Evolutionary conservation across 306 rosid species (phyloP).

Genomic region (Prunus campanulata): DNA sequence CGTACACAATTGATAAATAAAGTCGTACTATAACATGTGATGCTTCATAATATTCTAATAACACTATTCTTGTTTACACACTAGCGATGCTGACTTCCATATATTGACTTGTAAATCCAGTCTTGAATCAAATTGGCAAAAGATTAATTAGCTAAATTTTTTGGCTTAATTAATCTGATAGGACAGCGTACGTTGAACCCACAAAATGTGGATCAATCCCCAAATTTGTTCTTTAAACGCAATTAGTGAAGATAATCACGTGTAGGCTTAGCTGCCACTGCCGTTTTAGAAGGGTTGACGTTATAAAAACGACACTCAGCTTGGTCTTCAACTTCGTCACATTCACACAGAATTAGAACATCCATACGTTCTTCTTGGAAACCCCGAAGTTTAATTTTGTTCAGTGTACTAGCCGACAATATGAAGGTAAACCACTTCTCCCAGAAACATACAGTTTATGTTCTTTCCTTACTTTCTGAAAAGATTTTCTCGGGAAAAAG

Average conservation of each 20-base stretch:
- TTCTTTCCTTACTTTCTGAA: background rate
- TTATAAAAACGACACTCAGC: background rate
- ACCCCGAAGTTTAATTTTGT: background rate
- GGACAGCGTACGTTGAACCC: conserved; percentile 1
- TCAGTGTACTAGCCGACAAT: background rate
- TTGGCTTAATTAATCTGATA: too few relatives aligned
- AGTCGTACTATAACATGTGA: too few relatives aligned
- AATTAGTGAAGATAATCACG: background rate
- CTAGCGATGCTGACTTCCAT: too few relatives aligned
- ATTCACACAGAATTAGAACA: background rate
- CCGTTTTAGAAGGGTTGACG: background rate
- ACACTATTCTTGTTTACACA: too few relatives aligned
- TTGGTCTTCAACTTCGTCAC: background rate
- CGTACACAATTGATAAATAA: too few relatives aligned
- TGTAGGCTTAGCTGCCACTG: background rate
- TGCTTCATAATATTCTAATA: too few relatives aligned
- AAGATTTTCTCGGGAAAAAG: background rate
- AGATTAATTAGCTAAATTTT: too few relatives aligned
- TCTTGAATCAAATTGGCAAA: background rate
- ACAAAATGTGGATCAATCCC: conserved; percentile 15
- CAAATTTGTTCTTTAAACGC: background rate
- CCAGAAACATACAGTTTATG: background rate
- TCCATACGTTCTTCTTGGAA: background rate
- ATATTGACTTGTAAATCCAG: background rate
- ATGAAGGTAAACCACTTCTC: background rate